Conservation (phyloP, 192 early-diverging fungal species). For the Backusella morwellensis region DNA sequence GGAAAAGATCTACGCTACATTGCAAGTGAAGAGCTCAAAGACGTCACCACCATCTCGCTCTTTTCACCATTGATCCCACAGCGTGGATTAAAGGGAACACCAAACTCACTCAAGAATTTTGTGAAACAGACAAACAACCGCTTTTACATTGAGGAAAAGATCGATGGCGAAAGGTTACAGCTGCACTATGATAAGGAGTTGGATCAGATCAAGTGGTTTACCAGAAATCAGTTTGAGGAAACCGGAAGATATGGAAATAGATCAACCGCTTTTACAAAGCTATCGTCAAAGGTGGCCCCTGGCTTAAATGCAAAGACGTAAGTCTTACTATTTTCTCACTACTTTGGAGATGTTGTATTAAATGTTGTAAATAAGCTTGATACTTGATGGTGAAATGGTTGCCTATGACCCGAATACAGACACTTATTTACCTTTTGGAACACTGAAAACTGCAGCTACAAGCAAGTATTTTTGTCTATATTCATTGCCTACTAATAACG, state of each 20-base stretch:
- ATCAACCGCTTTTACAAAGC: constrained; percentile 23
- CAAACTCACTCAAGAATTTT: constrained; percentile 43
- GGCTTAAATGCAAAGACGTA: constrained; percentile 11
- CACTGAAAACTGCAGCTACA: constrained; percentile 66
- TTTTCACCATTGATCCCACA: constrained; percentile 70
- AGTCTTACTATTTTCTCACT: background rate
- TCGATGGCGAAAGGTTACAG: constrained; percentile 79
- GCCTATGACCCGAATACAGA: constrained; percentile 65
- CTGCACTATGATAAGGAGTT: constrained; percentile 45
- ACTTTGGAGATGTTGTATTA: background rate
- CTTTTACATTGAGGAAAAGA: constrained; percentile 83
- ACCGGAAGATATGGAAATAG: constrained; percentile 65
- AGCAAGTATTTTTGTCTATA: constrained; percentile 20
- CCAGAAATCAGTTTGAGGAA: constrained; percentile 70
- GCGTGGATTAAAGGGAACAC: constrained; percentile 50
- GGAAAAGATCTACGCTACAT: constrained; percentile 36
- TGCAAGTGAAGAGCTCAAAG: constrained; percentile 35
- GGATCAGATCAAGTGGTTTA: constrained; percentile 48
- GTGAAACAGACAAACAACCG: constrained; percentile 4
- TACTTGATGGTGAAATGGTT: constrained; percentile 84
- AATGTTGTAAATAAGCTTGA: constrained; percentile 40
- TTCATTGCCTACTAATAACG: background rate
- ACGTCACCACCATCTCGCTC: constrained; percentile 52
- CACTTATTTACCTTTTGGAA: constrained; percentile 66
- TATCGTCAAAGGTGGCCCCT: constrained; percentile 3